A percentile compares a stretch with the other conserved stretches of the same genome.
Conservation (phyloP, 2,329 filamentous ascomycete genomes). For the Neurospora sp. region DNA sequence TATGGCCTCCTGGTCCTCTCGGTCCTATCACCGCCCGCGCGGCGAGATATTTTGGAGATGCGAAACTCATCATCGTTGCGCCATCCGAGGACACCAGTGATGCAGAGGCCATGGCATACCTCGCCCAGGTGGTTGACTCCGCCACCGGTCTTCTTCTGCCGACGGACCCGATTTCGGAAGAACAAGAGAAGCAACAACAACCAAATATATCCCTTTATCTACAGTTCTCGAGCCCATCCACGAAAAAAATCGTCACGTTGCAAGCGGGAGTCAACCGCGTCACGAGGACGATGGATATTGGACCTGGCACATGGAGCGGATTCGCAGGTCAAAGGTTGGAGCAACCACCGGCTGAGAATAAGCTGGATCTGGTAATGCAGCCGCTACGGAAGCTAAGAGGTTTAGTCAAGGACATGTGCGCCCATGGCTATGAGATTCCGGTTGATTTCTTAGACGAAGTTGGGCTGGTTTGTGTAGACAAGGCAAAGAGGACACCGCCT, state of each 20-base stretch:
- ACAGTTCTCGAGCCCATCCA: not conserved
- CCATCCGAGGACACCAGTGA: not conserved
- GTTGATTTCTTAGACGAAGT: not conserved
- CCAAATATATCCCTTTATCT: not conserved
- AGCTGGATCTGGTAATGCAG: not conserved
- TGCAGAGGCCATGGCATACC: not conserved
- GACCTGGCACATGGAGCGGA: not conserved
- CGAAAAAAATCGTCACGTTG: not conserved
- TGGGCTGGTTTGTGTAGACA: not conserved
- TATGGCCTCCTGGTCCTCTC: not conserved
- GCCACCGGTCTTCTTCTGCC: not conserved
- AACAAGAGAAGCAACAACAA: not conserved
- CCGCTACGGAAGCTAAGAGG: not conserved
- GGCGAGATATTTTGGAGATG: not conserved
- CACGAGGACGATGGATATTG: not conserved
- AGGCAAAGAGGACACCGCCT: not conserved
- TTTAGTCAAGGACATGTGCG: not conserved
- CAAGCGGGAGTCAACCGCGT: not conserved
- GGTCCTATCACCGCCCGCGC: not conserved
- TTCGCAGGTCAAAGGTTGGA: not conserved
- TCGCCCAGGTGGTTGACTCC: not conserved
- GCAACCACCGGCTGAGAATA: not conserved
- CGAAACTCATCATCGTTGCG: not conserved
- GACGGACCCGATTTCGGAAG: not conserved
- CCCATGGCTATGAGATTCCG: not conserved